These are phyloP conservation scores for Silene latifolia DNA, from an alignment of 148 eudicot genomes.

Conservation along the genomic window DNA sequence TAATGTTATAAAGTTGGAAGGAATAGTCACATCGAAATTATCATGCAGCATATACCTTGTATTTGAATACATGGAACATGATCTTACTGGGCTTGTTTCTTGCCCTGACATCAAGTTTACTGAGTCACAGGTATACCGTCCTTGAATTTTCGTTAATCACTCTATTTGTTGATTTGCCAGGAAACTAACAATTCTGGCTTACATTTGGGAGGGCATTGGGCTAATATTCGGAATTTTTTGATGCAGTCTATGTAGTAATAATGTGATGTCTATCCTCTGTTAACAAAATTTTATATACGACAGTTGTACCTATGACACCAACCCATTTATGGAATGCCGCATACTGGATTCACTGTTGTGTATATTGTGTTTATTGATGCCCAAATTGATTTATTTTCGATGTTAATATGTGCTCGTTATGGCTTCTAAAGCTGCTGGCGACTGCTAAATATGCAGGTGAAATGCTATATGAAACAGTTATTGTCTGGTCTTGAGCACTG, in stretches of 20 bases:
- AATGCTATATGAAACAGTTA: slow-evolving; percentile 83
- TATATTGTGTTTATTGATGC: not conserved
- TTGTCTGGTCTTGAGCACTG: slow-evolving; percentile 90
- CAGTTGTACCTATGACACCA: not conserved
- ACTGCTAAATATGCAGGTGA: slow-evolving; percentile 45
- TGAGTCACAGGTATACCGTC: slow-evolving; percentile 67
- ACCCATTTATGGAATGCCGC: not conserved
- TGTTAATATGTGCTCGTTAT: not conserved
- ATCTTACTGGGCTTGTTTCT: slow-evolving; percentile 76
- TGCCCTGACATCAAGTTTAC: slow-evolving; percentile 74
- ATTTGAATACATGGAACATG: slow-evolving; percentile 95
- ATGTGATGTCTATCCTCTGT: not conserved
- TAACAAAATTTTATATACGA: too few species aligned
- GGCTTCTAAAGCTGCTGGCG: slow-evolving; percentile 10
- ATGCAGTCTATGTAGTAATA: not conserved
- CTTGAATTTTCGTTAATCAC: not conserved
- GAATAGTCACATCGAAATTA: slow-evolving; percentile 66
- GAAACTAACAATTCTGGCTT: not conserved
- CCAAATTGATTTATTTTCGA: not conserved
- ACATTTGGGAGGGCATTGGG: not conserved
- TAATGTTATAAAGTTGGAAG: slow-evolving; percentile 82
- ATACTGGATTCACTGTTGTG: too few species aligned
- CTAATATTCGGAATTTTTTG: not conserved
- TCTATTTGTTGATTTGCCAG: not conserved
- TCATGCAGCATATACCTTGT: slow-evolving; percentile 90